Conservation (phyloP, 306 rosid genomes). For the Psophocarpus tetragonolobus region DNA sequence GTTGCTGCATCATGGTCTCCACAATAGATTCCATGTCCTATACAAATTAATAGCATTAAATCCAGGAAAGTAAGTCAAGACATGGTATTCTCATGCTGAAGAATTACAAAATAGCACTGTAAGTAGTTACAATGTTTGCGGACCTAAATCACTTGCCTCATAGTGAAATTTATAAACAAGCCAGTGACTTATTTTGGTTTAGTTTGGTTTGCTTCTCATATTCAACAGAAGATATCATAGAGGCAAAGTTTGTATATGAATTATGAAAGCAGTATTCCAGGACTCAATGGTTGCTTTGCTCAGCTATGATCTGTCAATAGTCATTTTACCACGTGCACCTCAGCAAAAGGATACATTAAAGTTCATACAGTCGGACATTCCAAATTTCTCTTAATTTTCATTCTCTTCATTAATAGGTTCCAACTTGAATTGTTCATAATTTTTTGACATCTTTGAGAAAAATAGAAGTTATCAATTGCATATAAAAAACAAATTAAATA, state of each 20-base stretch:
- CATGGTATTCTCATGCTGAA: neutral
- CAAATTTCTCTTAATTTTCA: neutral
- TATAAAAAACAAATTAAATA: neutral
- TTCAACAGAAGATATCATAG: neutral
- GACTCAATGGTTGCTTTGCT: neutral
- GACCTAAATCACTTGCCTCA: neutral
- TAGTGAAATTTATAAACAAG: neutral
- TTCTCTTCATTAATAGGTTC: neutral
- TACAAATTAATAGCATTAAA: conserved; percentile 10
- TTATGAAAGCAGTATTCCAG: neutral
- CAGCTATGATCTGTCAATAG: neutral
- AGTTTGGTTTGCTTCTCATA: neutral
- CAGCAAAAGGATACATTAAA: neutral
- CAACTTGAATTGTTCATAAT: neutral
- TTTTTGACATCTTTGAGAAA: neutral
- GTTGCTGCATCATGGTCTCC: conserved; percentile 97
- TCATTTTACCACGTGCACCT: neutral
- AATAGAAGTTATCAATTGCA: neutral
- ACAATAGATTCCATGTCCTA: conserved; percentile 91
- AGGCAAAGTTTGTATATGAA: neutral
- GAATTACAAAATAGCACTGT: neutral
- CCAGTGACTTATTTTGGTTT: neutral
- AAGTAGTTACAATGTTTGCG: neutral
- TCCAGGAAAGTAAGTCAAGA: conserved; percentile 1
- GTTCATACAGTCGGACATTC: neutral